Evolutionary conservation across 2,329 filamentous ascomycete genomes (phyloP), one percentile per base, ranked within the genome.

Genomic region (Curvularia verruculosa): DNA sequence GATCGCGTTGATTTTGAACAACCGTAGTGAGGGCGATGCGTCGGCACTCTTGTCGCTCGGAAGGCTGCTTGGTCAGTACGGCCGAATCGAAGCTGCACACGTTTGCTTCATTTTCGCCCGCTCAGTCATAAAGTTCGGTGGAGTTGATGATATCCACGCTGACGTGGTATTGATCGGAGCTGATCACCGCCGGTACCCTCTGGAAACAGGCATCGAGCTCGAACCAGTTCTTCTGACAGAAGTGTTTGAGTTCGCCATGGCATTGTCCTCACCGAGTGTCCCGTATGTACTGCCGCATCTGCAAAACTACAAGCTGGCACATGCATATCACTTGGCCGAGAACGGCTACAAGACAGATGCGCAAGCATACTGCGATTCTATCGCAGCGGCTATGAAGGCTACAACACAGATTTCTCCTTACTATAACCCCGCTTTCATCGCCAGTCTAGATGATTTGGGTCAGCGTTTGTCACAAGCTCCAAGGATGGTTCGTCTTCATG

Each of bases 171-270:
- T 98, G 7, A 81, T 99, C 21, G 94, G 95, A 15, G 89, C 89
- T 13, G 91, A 98, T 73, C 92, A 96, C 75, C 83, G 85, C 57
- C 85, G 85, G 46, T 85, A 89, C 58, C 84, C 87, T 6, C 84
- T 88, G 49, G 87, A 91, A 49, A 89, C 93, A 60, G 87, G 88
- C 51, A 87, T 89, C 62, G 92, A 98, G 67, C 84, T 90, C 6
- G 92, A 98, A 71, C 85, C 92, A 3, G 85, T 97, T n/a, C 82
- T 97, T 49, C 84, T 99, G n/a, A 98, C 92, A 40, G 95, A 99
- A 75, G 87, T 96, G 0, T 98, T 96, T 69, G 95, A 99, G 74
- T 98, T 92, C 74, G 92, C 91, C 0, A 81, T 91, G 10, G 90
- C 90, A 9, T 83, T 98, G 13, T 82, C 89, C 2, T 84, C 84